A percentile compares a stretch with the other conserved stretches of the same genome.
phyloP scores from a whole-genome alignment of 108 stramenopile species.

The Nitzschia sp. region DNA sequence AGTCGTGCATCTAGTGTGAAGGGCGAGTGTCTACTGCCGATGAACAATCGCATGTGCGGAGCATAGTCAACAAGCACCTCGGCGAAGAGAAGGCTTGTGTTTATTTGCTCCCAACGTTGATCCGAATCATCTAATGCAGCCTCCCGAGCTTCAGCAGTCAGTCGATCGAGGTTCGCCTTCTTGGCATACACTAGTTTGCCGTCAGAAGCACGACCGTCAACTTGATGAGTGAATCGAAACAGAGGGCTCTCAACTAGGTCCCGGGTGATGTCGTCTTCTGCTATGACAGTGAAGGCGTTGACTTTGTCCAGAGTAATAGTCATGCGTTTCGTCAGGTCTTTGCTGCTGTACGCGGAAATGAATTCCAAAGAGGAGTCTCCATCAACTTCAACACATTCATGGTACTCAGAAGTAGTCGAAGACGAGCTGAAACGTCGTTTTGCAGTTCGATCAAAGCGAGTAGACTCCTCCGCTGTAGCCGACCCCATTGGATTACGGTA shows the following conservation, averaged over 20 bases:
- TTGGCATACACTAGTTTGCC: slow-evolving; percentile 43
- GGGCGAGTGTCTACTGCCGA: slow-evolving; percentile 32
- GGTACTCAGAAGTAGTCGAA: slow-evolving; percentile 12
- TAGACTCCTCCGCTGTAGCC: not conserved
- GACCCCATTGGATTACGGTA: not conserved
- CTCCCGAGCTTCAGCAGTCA: not conserved
- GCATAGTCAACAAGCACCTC: slow-evolving; percentile 58
- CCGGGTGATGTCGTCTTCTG: slow-evolving; percentile 8
- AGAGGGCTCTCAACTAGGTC: slow-evolving; percentile 26
- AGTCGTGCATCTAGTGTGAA: slow-evolving; percentile 59
- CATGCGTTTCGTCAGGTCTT: slow-evolving; percentile 34
- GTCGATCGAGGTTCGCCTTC: slow-evolving; percentile 2
- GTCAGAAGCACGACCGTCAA: slow-evolving; percentile 43
- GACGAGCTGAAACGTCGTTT: not conserved
- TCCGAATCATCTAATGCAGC: slow-evolving; percentile 24
- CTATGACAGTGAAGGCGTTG: slow-evolving; percentile 35
- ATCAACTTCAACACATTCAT: slow-evolving; percentile 5
- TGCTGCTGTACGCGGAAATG: not conserved
- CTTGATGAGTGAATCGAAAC: slow-evolving; percentile 33
- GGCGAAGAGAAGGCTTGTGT: slow-evolving; percentile 38
- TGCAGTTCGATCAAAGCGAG: not conserved
- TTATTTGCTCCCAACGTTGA: slow-evolving; percentile 71
- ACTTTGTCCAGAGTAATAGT: slow-evolving; percentile 33
- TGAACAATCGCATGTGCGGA: slow-evolving; percentile 58
- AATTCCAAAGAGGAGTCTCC: not conserved